Evolutionary conservation across 2,329 filamentous ascomycete species (phyloP).

Genomic region (Nemania sp.): DNA sequence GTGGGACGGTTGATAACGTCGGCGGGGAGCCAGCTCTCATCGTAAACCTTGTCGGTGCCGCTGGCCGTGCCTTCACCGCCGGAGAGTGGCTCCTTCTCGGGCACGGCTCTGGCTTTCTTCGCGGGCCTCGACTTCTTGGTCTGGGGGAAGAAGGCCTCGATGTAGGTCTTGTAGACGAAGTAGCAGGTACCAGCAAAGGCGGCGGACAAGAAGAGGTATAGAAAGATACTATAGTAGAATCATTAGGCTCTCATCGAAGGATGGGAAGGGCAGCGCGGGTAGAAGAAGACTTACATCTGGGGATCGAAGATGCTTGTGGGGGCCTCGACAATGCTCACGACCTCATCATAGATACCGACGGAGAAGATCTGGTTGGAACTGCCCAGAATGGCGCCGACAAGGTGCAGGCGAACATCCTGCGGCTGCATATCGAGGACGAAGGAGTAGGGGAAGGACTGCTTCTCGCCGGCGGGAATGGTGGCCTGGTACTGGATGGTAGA

Average conservation of each 20-base stretch:
- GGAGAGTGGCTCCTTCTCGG: conserved; percentile 63
- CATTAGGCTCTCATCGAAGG: conserved; percentile 52
- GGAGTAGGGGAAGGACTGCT: conserved; percentile 76
- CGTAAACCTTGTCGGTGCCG: conserved; percentile 74
- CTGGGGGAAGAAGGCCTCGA: conserved; percentile 94
- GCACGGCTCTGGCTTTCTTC: conserved; percentile 40
- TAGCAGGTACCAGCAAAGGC: conserved; percentile 81
- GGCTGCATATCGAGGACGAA: conserved; percentile 93
- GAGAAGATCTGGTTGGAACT: conserved; percentile 72
- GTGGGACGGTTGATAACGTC: conserved; percentile 87
- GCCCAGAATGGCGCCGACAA: conserved; percentile 75
- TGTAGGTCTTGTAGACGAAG: conserved; percentile 99
- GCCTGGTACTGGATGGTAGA: conserved; percentile 76
- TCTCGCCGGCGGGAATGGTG: conserved; percentile 74
- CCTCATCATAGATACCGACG: conserved; percentile 77
- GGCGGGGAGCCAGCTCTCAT: conserved; percentile 91
- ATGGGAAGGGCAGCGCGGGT: conserved; percentile 12
- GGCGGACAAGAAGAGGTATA: conserved; percentile 87
- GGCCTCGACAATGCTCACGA: conserved; percentile 85
- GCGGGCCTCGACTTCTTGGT: conserved; percentile 66
- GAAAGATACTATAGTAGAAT: conserved; percentile 74
- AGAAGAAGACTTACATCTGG: conserved; percentile 72
- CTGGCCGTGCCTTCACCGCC: conserved; percentile 73
- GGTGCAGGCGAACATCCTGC: conserved; percentile 79
- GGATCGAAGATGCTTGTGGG: conserved; percentile 92